Evolutionary conservation across 78 protist genomes (phyloP), one percentile per base, ranked within the genome.

Genomic region (Acrasis kona): DNA sequence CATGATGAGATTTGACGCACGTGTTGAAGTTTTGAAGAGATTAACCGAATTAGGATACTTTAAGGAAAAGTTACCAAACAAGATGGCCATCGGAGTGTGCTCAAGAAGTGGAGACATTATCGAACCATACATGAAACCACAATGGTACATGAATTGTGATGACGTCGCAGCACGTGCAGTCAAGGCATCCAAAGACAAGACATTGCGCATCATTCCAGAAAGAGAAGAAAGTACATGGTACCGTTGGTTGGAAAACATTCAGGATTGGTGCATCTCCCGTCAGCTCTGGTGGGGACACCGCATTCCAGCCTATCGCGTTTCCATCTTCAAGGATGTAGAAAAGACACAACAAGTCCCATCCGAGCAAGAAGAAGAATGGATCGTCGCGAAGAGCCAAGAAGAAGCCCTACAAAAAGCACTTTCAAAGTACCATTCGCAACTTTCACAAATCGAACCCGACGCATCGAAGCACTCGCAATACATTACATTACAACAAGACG

Each of bases 241-340:
- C 83, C 19, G 7, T 35, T 93, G 91, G 92, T 82, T 91, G 5
- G 79, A 65, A 7, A 79, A 90, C 81, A 84, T 86, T 57, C 79
- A 72, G 32, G 97, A 90, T n/a, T 94, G 97, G 97, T 96, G 98
- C 83, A 76, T 98, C 41, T 93, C 98, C 2, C 78, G 99, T 2
- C 99, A 96, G 82, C 85, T 97, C 31, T 98, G 99, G 99, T 98
- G 99, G 99, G 99, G 99, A 34, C 98, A 98, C 88, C 94, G 96
- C 50, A 95, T 98, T 36, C 99, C 99, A 2, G 99, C 99, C 1
- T 97, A 84, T 71, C 50, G 36, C 12, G 81, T 85, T 19, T 5
- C 10, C n/a, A 10, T 42, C n/a, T n/a, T n/a, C n/a, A n/a, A n/a
- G n/a, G n/a, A n/a, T n/a, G n/a, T n/a, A n/a, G n/a, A n/a, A n/a